Conservation (phyloP, 2,329 filamentous ascomycete genomes). For the Colletotrichum cuscutae region DNA sequence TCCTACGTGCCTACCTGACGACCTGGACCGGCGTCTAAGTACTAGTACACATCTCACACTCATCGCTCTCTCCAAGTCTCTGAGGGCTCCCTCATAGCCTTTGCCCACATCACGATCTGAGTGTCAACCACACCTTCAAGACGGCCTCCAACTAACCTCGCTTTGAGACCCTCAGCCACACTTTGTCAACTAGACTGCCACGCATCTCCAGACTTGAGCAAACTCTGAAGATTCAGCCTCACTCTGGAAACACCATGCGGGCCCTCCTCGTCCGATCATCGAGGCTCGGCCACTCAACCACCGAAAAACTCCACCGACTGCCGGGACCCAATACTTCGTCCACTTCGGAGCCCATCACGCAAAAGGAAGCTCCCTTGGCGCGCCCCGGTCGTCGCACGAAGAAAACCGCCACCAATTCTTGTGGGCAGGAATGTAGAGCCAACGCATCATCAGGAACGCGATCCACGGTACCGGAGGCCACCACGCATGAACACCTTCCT, state of each 20-base stretch:
- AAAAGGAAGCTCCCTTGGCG: constrained; percentile 48
- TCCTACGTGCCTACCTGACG: neutral
- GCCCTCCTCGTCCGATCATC: neutral
- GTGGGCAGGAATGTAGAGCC: constrained; percentile 46
- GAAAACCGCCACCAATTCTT: constrained; percentile 50
- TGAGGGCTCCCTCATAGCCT: neutral
- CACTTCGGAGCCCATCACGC: constrained; percentile 36
- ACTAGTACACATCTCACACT: neutral
- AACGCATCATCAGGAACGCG: constrained; percentile 43
- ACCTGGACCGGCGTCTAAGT: neutral
- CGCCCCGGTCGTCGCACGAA: constrained; percentile 42
- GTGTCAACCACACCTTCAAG: neutral
- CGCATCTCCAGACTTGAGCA: neutral
- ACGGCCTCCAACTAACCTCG: neutral
- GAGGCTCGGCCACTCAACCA: neutral
- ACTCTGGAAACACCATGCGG: neutral
- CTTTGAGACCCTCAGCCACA: neutral
- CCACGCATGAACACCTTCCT: constrained; percentile 36
- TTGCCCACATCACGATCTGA: neutral
- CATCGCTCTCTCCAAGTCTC: neutral
- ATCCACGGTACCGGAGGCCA: constrained; percentile 43
- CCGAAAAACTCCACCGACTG: neutral
- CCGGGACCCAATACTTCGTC: neutral
- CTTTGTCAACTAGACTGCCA: neutral
- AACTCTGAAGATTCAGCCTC: neutral